Conservation (phyloP, 2,329 filamentous ascomycete species). For the Pezicula rhizophila region DNA sequence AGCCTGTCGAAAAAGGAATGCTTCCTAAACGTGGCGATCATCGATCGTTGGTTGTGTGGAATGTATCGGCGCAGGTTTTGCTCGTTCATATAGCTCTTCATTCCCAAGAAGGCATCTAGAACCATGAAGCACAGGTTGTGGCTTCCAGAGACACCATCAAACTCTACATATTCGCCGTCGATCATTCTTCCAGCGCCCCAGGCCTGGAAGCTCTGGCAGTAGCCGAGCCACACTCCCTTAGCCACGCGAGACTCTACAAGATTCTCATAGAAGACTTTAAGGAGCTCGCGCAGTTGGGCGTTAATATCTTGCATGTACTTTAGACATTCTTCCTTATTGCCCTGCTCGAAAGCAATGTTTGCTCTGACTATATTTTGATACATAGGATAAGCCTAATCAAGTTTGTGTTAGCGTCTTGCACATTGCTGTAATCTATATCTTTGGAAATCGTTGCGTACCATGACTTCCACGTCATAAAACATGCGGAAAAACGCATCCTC, state of each 20-base stretch:
- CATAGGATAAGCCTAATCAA: too few species aligned
- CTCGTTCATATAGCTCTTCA: conserved; percentile 25
- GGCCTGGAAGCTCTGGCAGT: conserved; percentile 31
- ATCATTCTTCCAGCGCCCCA: conserved; percentile 28
- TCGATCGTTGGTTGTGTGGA: too few species aligned
- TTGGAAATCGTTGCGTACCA: too few species aligned
- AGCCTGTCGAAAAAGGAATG: too few species aligned
- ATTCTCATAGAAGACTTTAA: conserved; percentile 24
- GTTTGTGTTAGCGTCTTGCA: too few species aligned
- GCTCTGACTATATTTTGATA: too few species aligned
- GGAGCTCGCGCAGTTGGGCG: conserved; percentile 15
- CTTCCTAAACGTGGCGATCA: too few species aligned
- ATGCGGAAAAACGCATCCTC: conserved; percentile 29
- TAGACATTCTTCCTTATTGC: too few species aligned
- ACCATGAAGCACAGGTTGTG: conserved; percentile 30
- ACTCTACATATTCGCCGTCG: conserved; percentile 23
- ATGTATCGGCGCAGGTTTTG: conserved; percentile 9
- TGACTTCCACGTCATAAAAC: conserved; percentile 24
- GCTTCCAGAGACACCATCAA: conserved; percentile 31
- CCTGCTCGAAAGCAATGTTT: too few species aligned
- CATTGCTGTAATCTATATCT: too few species aligned
- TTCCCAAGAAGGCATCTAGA: conserved; percentile 30
- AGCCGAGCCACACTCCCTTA: conserved; percentile 24
- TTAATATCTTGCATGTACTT: too few species aligned
- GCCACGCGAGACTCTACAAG: conserved; percentile 25